Percentiles rank a stretch among this genome's conserved stretches.
Conservation (phyloP, 2,329 filamentous ascomycete genomes). For the Raffaelea albimanens region DNA sequence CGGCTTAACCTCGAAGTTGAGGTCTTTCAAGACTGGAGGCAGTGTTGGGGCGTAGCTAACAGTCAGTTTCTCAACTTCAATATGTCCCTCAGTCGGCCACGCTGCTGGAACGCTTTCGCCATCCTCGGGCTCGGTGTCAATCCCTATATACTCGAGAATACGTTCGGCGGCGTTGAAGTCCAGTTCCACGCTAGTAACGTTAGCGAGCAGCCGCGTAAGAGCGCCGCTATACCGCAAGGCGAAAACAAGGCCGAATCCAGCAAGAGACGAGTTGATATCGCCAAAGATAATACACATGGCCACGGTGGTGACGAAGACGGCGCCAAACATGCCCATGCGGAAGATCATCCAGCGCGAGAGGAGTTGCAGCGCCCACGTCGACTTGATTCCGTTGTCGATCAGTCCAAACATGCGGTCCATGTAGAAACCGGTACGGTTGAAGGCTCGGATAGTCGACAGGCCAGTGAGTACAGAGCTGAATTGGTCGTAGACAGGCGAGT, state of each 20-base stretch:
- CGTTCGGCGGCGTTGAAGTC: slow-evolving; percentile 32
- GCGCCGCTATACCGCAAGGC: slow-evolving; percentile 26
- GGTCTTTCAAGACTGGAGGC: slow-evolving; percentile 25
- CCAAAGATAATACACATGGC: slow-evolving; percentile 25
- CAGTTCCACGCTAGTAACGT: slow-evolving; percentile 27
- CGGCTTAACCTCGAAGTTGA: slow-evolving; percentile 26
- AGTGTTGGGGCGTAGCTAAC: slow-evolving; percentile 26
- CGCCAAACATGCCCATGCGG: slow-evolving; percentile 28
- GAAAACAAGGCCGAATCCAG: slow-evolving; percentile 31
- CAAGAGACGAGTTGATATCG: slow-evolving; percentile 26
- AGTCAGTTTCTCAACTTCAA: slow-evolving; percentile 29
- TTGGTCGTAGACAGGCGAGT: slow-evolving; percentile 32
- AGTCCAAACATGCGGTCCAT: slow-evolving; percentile 23
- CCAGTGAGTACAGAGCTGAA: slow-evolving; percentile 30
- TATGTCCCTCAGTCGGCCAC: slow-evolving; percentile 30
- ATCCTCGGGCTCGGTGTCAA: slow-evolving; percentile 26
- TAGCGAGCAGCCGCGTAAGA: slow-evolving; percentile 23
- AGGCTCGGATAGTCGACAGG: slow-evolving; percentile 31
- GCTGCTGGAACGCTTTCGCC: slow-evolving; percentile 24
- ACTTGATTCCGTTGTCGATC: slow-evolving; percentile 22
- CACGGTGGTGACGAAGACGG: slow-evolving; percentile 26
- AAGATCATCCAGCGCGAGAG: slow-evolving; percentile 27
- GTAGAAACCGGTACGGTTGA: slow-evolving; percentile 25
- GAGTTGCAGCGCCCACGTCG: slow-evolving; percentile 22
- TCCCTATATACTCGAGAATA: slow-evolving; percentile 32